phyloP scores from a whole-genome alignment of 2,329 filamentous ascomycete species.

The Colletotrichum falcatum region DNA sequence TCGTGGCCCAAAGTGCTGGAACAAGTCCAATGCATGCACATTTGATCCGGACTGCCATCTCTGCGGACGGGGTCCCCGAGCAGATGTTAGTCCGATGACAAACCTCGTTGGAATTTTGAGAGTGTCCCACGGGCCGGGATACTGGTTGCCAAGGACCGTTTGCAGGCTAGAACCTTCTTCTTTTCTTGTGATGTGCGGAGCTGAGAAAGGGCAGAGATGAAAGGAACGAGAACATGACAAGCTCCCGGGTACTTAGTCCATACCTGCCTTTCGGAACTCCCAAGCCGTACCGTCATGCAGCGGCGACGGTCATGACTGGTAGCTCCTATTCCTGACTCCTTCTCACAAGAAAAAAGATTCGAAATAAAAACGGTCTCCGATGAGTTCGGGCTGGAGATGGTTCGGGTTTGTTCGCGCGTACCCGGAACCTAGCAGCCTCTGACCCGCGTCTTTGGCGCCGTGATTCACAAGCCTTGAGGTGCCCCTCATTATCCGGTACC shows the following conservation, averaged over 20 bases:
- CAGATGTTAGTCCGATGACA: slow-evolving; percentile 29
- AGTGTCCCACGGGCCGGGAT: slow-evolving; percentile 21
- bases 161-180: slow-evolving; percentile 28
- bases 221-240: slow-evolving; percentile 14
- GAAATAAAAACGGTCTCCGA: slow-evolving; percentile 9
- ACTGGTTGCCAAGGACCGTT: slow-evolving; percentile 17
- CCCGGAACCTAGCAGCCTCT: slow-evolving; percentile 7
- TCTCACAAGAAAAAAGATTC: neutral
- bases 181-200: slow-evolving; percentile 7
- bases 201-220: slow-evolving; percentile 9
- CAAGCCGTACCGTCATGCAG: slow-evolving; percentile 22
- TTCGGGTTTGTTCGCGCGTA: slow-evolving; percentile 2
- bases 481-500: slow-evolving; percentile 1
- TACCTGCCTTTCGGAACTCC: slow-evolving; percentile 15
- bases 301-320: slow-evolving; percentile 16
- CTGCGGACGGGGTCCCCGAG: slow-evolving; percentile 22
- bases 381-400: slow-evolving; percentile 23
- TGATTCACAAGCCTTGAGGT: slow-evolving; percentile 25
- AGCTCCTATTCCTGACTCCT: slow-evolving; percentile 33
- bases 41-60: slow-evolving; percentile 25
- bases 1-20: slow-evolving; percentile 30
- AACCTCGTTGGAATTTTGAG: slow-evolving; percentile 14
- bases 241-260: slow-evolving; percentile 19
- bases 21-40: slow-evolving; percentile 20
- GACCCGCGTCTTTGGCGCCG: neutral